Percentiles rank a stretch among this genome's conserved stretches.
These are phyloP conservation scores for Chloranthus sessilifolius DNA, from an alignment of 164 flowering plant genomes.

Conservation along the genomic window DNA sequence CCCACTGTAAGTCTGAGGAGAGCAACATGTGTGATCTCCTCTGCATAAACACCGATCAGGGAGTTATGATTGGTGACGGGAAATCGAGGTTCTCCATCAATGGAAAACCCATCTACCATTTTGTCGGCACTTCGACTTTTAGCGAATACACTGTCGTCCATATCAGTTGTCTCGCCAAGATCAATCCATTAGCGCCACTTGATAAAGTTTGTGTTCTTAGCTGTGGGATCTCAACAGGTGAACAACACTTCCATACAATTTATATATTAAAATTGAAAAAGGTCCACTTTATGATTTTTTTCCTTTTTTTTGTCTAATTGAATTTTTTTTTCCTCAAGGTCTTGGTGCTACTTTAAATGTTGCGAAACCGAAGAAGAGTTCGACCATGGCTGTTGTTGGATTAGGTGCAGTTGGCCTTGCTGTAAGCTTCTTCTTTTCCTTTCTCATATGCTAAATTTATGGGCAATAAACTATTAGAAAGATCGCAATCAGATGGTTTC, in stretches of 20 bases:
- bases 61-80: constrained; percentile 59
- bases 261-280: not conserved
- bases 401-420: constrained; percentile 84
- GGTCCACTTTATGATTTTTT: not conserved
- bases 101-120: constrained; percentile 61
- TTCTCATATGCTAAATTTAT: not conserved
- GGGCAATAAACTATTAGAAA: not conserved
- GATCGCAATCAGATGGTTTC: not conserved
- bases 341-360: constrained; percentile 81
- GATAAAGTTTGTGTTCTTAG: constrained; percentile 72
- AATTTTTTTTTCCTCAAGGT: constrained; percentile 23
- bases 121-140: constrained; percentile 79
- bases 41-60: constrained; percentile 57
- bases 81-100: constrained; percentile 49
- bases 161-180: constrained; percentile 68
- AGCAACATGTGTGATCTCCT: constrained; percentile 72
- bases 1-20: constrained; percentile 56
- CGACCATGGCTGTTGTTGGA: constrained; percentile 67
- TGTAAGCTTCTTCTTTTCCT: constrained; percentile 28
- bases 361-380: constrained; percentile 64
- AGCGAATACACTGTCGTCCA: constrained; percentile 83
- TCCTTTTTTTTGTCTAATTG: not conserved
- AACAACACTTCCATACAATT: not conserved
- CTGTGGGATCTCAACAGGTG: constrained; percentile 59
- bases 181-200: constrained; percentile 71